Percentiles rank a stretch among this genome's conserved stretches.
Conservation (phyloP, 1,284 basidiomycete species). For the Phenoliferia sp. region DNA sequence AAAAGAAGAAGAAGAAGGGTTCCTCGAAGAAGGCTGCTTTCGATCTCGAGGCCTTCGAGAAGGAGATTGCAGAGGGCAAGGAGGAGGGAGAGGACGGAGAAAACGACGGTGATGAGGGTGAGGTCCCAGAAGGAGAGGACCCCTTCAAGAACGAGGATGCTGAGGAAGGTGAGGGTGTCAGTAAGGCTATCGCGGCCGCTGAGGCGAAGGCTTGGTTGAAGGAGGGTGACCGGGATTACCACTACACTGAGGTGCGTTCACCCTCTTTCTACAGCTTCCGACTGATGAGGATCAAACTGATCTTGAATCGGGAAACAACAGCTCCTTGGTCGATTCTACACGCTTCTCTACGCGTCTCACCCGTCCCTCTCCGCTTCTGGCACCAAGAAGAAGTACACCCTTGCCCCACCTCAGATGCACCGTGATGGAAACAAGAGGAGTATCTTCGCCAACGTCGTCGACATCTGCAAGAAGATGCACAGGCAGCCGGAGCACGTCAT, state of each 20-base stretch:
- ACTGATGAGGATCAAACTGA: too few relatives aligned
- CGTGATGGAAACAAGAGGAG: conserved; percentile 95
- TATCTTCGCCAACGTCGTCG: conserved; percentile 91
- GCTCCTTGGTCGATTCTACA: conserved; percentile 91
- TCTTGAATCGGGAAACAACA: conserved; percentile 46
- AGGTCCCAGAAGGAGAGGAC: conserved; percentile 49
- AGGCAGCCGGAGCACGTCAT: conserved; percentile 99
- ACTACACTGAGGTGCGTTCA: conserved; percentile 73
- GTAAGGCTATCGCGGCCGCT: conserved; percentile 50
- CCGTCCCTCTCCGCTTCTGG: conserved; percentile 69
- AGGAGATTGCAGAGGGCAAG: conserved; percentile 58
- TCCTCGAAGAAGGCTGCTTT: conserved; percentile 45
- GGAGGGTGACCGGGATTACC: conserved; percentile 87
- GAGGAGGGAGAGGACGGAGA: conserved; percentile 40
- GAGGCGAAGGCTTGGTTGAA: conserved; percentile 70
- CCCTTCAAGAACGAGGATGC: conserved; percentile 48
- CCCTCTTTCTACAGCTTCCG: background rate
- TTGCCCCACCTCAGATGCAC: conserved; percentile 91
- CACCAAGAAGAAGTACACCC: conserved; percentile 85
- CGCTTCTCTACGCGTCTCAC: conserved; percentile 85
- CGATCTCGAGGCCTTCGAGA: conserved; percentile 69
- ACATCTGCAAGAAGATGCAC: conserved; percentile 99
- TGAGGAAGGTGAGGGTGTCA: conserved; percentile 58
- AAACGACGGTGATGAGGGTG: conserved; percentile 45
- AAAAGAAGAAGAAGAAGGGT: conserved; percentile 52